A percentile compares a stretch with the other conserved stretches of the same genome.
phyloP scores from a whole-genome alignment of 768 basidiomycete species.

The Postia placenta region DNA sequence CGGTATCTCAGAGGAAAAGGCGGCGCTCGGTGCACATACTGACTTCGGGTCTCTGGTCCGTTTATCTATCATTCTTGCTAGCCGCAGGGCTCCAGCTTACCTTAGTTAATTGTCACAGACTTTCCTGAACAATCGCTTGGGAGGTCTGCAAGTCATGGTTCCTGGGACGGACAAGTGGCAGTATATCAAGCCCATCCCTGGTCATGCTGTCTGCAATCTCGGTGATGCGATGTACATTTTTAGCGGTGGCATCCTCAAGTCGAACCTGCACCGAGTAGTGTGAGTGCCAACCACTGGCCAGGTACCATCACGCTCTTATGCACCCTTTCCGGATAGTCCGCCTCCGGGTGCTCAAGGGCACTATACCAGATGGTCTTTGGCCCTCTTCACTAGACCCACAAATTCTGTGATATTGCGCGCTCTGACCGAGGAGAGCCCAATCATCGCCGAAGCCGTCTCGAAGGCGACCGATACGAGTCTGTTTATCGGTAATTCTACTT shows the following conservation, averaged over 20 bases:
- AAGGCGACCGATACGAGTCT: constrained; percentile 30
- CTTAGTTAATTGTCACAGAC: constrained; percentile 34
- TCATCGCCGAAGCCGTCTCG: constrained; percentile 39
- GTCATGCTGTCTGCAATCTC: constrained; percentile 27
- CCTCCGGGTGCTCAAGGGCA: constrained; percentile 52
- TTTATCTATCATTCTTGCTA: background rate
- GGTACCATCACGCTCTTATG: background rate
- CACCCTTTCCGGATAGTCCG: constrained; percentile 21
- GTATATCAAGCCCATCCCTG: constrained; percentile 44
- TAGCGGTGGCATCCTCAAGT: constrained; percentile 25
- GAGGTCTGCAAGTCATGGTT: constrained; percentile 61
- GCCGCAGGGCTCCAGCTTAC: background rate
- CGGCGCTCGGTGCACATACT: constrained; percentile 29
- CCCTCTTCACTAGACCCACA: constrained; percentile 64
- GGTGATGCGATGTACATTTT: constrained; percentile 27
- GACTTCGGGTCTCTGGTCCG: constrained; percentile 31
- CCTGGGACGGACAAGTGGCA: constrained; percentile 60
- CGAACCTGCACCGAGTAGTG: constrained; percentile 27
- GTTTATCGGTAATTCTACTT: constrained; percentile 30
- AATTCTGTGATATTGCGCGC: constrained; percentile 46
- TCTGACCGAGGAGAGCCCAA: constrained; percentile 42
- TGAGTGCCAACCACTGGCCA: constrained; percentile 5
- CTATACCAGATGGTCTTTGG: constrained; percentile 58
- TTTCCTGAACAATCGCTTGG: constrained; percentile 62
- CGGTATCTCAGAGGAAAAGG: constrained; percentile 19